Conservation (phyloP, 768 basidiomycete genomes). For the Lyophyllum atratum region DNA sequence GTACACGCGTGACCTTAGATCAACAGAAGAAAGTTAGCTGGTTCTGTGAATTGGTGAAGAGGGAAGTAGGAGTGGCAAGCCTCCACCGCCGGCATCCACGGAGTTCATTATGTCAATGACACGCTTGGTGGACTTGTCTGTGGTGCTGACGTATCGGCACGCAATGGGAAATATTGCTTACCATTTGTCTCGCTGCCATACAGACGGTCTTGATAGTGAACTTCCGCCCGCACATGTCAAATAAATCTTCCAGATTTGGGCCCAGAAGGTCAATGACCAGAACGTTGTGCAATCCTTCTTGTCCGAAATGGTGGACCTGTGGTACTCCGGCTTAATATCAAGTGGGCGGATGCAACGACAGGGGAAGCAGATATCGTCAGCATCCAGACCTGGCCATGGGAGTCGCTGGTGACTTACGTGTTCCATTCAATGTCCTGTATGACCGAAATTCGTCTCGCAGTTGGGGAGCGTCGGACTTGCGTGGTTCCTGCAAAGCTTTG, state of each 20-base stretch:
- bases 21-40: slow-evolving; percentile 11
- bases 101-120: background rate
- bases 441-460: slow-evolving; percentile 96
- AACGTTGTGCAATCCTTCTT: slow-evolving; percentile 97
- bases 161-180: slow-evolving; percentile 36
- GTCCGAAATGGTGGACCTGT: slow-evolving; percentile 98
- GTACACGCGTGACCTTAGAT: slow-evolving; percentile 89
- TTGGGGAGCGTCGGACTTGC: slow-evolving; percentile 98
- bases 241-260: slow-evolving; percentile 97
- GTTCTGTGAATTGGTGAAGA: slow-evolving; percentile 1
- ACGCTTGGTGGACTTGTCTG: background rate
- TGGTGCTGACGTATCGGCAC: background rate
- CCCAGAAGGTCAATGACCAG: slow-evolving; percentile 93
- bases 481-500: slow-evolving; percentile 66
- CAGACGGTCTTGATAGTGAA: slow-evolving; percentile 98
- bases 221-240: slow-evolving; percentile 99
- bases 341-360: slow-evolving; percentile 9
- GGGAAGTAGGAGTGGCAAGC: background rate
- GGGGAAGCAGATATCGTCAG: background rate
- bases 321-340: slow-evolving; percentile 81
- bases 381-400: background rate
- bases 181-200: slow-evolving; percentile 99
- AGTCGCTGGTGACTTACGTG: slow-evolving; percentile 55
- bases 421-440: slow-evolving; percentile 92
- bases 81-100: slow-evolving; percentile 15